These are phyloP conservation scores for Eimeria maxima DNA, from an alignment of 169 alveolate genomes.

Conservation along the genomic window DNA sequence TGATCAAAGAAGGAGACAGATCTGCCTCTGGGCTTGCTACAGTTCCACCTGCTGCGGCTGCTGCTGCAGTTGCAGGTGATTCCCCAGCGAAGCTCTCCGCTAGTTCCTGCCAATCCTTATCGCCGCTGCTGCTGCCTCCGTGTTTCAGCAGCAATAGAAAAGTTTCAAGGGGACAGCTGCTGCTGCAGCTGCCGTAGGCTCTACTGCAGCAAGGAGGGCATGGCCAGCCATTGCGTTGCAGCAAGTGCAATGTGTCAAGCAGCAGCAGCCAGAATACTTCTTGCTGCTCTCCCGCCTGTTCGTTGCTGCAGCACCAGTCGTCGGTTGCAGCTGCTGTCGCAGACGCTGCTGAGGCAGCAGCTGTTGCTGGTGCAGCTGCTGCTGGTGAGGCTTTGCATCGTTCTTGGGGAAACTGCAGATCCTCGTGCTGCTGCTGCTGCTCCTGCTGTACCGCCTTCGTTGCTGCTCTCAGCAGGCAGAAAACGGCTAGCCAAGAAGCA, in stretches of 20 bases:
- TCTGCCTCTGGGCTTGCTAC: background rate
- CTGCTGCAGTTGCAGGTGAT: background rate
- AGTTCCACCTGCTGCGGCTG: slow-evolving; percentile 58
- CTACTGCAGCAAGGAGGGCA: slow-evolving; percentile 65
- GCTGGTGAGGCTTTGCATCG: background rate
- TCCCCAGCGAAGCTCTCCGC: slow-evolving; percentile 21
- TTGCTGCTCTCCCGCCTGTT: slow-evolving; percentile 21
- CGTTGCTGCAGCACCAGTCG: background rate
- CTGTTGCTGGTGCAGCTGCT: background rate
- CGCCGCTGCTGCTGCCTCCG: slow-evolving; percentile 44
- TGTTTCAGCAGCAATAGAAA: slow-evolving; percentile 33
- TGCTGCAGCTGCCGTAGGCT: slow-evolving; percentile 12
- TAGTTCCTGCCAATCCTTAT: background rate
- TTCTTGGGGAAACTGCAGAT: background rate
- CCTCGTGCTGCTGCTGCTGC: slow-evolving; percentile 46
- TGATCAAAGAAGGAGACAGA: background rate
- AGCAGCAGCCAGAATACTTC: slow-evolving; percentile 72
- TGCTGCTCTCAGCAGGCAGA: slow-evolving; percentile 1
- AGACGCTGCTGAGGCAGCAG: background rate
- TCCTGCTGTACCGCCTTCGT: background rate
- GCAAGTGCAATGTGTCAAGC: slow-evolving; percentile 28
- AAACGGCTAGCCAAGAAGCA: slow-evolving; percentile 35
- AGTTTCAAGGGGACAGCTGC: slow-evolving; percentile 38
- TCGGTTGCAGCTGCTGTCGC: slow-evolving; percentile 24
- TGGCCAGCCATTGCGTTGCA: slow-evolving; percentile 73